These are phyloP conservation scores for Waitea zeae DNA, from an alignment of 1,284 basidiomycete species.

Conservation along the genomic window DNA sequence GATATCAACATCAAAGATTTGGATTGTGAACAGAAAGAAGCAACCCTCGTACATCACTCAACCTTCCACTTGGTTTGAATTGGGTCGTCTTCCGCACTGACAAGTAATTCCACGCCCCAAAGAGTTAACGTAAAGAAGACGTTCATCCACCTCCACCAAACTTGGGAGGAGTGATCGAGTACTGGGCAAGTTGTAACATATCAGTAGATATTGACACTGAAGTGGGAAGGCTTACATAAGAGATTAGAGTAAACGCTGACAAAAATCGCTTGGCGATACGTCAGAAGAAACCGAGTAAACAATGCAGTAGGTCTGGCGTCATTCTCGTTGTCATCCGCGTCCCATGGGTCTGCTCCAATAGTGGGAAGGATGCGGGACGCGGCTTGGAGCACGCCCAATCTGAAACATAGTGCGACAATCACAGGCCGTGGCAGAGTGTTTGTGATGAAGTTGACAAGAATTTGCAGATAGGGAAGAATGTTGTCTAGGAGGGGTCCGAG, in stretches of 20 bases:
- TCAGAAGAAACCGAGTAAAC: conserved; percentile 54
- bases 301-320: conserved; percentile 29
- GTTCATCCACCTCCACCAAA: conserved; percentile 83
- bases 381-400: conserved; percentile 69
- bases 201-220: conserved; percentile 1
- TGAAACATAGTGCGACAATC: conserved; percentile 71
- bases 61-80: conserved; percentile 63
- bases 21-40: no score
- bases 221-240: conserved; percentile 34
- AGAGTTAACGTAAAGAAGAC: conserved; percentile 69
- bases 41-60: no score
- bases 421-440: conserved; percentile 74
- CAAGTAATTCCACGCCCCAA: conserved; percentile 66
- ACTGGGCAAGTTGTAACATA: conserved; percentile 22
- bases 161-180: conserved; percentile 67
- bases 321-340: conserved; percentile 27
- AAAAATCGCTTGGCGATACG: conserved; percentile 67
- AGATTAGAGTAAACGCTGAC: conserved; percentile 76
- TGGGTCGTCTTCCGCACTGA: conserved; percentile 59
- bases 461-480: conserved; percentile 63
- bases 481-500: conserved; percentile 63
- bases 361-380: conserved; percentile 74
- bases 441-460: conserved; percentile 59
- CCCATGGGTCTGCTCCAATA: conserved; percentile 70
- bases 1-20: no score